A percentile compares a stretch with the other conserved stretches of the same genome.
These are phyloP conservation scores for Paulownia fortunei DNA, from an alignment of 257 asterid species.

Conservation along the genomic window DNA sequence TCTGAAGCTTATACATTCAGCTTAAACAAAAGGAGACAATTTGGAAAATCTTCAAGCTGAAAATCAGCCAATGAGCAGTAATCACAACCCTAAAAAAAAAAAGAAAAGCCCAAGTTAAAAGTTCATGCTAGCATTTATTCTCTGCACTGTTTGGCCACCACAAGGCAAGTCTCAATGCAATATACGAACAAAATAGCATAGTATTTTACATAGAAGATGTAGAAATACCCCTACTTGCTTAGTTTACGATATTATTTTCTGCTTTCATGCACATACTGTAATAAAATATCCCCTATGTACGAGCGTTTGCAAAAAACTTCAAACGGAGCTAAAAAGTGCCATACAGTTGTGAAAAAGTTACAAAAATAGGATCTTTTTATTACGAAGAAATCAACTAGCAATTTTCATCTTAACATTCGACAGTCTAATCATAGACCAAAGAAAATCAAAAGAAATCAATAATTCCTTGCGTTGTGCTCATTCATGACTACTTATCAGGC, in stretches of 20 bases:
- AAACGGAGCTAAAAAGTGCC: background rate
- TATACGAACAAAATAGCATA: background rate
- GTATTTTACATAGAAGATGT: slow-evolving; percentile 18
- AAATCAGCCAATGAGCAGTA: slow-evolving; percentile 50
- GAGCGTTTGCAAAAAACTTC: background rate
- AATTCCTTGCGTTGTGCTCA: slow-evolving; percentile 36
- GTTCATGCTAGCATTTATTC: slow-evolving; percentile 32
- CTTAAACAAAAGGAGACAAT: slow-evolving; percentile 32
- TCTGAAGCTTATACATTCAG: slow-evolving; percentile 26
- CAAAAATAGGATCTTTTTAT: slow-evolving; percentile 21
- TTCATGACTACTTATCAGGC: slow-evolving; percentile 47
- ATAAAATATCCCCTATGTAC: background rate
- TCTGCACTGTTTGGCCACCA: slow-evolving; percentile 1
- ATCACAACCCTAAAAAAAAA: slow-evolving; percentile 59
- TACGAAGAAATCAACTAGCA: slow-evolving; percentile 25
- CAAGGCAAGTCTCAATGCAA: slow-evolving; percentile 19
- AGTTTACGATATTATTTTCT: slow-evolving; percentile 6
- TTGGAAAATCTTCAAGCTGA: slow-evolving; percentile 52
- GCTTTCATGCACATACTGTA: background rate
- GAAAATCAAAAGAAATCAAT: slow-evolving; percentile 21
- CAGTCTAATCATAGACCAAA: slow-evolving; percentile 25
- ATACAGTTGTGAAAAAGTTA: slow-evolving; percentile 10
- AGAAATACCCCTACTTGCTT: background rate
- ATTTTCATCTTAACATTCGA: slow-evolving; percentile 19
- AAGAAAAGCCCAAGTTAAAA: slow-evolving; percentile 50